Percentiles rank a stretch among this genome's conserved stretches.
These are phyloP conservation scores for Cavenderia fasciculata DNA, from an alignment of 78 protist genomes.

Conservation along the genomic window DNA sequence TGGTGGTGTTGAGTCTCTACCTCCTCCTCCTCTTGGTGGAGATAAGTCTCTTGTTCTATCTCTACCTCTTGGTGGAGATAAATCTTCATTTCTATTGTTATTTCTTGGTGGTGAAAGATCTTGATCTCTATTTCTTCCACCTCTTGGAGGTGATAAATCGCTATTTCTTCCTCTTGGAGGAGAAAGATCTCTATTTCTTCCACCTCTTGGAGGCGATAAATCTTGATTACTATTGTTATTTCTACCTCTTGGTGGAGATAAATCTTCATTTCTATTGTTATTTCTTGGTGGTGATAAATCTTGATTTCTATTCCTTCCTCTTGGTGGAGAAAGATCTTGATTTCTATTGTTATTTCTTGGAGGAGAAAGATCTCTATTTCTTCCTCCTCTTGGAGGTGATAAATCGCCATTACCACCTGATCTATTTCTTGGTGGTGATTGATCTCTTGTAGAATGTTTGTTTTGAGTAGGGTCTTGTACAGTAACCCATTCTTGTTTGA, in stretches of 20 bases:
- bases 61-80: conserved; percentile 53
- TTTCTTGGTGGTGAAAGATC: conserved; percentile 41
- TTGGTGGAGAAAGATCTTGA: conserved; percentile 15
- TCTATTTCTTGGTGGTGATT: conserved; percentile 31
- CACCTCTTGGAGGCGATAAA: conserved; percentile 15
- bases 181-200: background rate
- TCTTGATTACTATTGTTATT: background rate
- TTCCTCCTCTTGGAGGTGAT: conserved; percentile 38
- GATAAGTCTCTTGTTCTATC: background rate
- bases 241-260: conserved; percentile 22
- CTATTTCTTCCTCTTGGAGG: background rate
- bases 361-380: background rate
- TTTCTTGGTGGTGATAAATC: conserved; percentile 29
- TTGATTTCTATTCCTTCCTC: background rate
- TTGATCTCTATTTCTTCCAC: background rate
- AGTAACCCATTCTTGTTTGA: background rate
- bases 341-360: background rate
- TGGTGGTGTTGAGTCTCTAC: background rate
- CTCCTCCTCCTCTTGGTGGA: conserved; percentile 16
- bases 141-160: conserved; percentile 56
- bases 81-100: background rate
- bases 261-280: background rate
- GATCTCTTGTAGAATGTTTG: background rate
- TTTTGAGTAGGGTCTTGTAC: background rate
- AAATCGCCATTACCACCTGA: background rate